phyloP scores from a whole-genome alignment of 108 stramenopile genomes.

The Pseudonitzschia pungens region DNA sequence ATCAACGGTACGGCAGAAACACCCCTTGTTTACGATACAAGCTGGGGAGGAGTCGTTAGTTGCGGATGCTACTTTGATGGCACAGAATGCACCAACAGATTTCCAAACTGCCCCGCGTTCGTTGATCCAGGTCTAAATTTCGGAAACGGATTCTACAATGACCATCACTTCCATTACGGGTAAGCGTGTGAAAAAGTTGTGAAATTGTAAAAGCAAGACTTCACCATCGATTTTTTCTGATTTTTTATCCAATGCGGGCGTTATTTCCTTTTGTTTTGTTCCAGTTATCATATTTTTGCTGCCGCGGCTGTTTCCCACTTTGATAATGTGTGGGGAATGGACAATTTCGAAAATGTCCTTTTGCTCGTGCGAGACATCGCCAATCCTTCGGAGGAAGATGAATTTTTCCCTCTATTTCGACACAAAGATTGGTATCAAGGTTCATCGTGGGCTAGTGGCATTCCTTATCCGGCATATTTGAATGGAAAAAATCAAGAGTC shows the following conservation, averaged over 20 bases:
- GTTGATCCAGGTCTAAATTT: conserved; percentile 85
- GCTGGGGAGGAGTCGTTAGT: conserved; percentile 89
- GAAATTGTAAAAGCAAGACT: not conserved
- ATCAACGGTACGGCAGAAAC: conserved; percentile 86
- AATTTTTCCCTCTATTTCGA: conserved; percentile 80
- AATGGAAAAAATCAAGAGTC: conserved; percentile 96
- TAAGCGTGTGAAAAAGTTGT: not conserved
- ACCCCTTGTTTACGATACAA: conserved; percentile 82
- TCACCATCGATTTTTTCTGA: not conserved
- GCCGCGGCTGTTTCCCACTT: conserved; percentile 87
- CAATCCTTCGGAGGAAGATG: conserved; percentile 79
- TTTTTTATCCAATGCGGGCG: conserved; percentile 19
- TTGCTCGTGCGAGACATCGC: conserved; percentile 89
- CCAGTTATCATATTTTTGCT: conserved; percentile 85
- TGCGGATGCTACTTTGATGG: conserved; percentile 88
- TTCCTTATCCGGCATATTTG: conserved; percentile 70
- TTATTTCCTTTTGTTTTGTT: not conserved
- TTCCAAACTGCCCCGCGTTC: conserved; percentile 85
- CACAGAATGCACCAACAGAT: conserved; percentile 66
- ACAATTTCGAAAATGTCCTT: conserved; percentile 78
- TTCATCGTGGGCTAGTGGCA: conserved; percentile 89
- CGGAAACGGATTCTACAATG: conserved; percentile 93
- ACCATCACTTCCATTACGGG: conserved; percentile 91
- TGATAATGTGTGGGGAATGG: conserved; percentile 78
- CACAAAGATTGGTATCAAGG: conserved; percentile 91